Evolutionary conservation across 805 yeast genomes (phyloP).

Genomic region (Yarrowia hollandica): DNA sequence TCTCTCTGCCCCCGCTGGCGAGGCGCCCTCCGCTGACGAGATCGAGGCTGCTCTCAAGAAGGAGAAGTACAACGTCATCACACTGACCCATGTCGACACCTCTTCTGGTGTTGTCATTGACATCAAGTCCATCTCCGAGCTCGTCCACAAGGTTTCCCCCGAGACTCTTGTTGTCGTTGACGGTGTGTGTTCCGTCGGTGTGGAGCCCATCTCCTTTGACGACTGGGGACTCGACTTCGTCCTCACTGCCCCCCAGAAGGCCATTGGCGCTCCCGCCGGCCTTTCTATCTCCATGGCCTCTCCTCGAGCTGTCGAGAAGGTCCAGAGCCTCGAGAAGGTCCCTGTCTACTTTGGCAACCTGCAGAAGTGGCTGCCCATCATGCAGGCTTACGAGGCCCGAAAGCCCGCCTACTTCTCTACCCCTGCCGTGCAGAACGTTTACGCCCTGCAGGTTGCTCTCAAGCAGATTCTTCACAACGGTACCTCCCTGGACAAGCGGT

Average conservation of each 20-base stretch:
- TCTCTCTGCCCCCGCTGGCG: conserved; percentile 67
- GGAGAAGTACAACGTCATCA: conserved; percentile 63
- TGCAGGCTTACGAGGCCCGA: conserved; percentile 82
- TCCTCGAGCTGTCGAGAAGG: conserved; percentile 69
- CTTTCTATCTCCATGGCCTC: conserved; percentile 75
- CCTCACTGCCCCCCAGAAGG: conserved; percentile 92
- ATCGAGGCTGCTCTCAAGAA: conserved; percentile 57
- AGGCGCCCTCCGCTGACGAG: conserved; percentile 55
- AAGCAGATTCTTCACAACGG: conserved; percentile 60
- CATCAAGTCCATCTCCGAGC: conserved; percentile 58
- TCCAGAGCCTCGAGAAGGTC: conserved; percentile 47
- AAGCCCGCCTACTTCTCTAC: conserved; percentile 89
- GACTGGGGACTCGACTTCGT: conserved; percentile 88
- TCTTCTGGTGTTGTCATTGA: conserved; percentile 89
- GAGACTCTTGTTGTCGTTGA: conserved; percentile 83
- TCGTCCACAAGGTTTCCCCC: conserved; percentile 69
- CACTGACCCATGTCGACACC: conserved; percentile 94
- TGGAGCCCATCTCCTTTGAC: conserved; percentile 81
- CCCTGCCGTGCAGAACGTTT: conserved; percentile 86
- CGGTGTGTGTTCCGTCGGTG: conserved; percentile 93
- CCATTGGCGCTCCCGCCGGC: conserved; percentile 93
- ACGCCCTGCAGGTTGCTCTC: conserved; percentile 76
- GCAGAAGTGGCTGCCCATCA: conserved; percentile 83
- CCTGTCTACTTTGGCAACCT: conserved; percentile 66
- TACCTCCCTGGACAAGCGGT: conserved; percentile 55